Evolutionary conservation across 768 basidiomycete species (phyloP), one percentile per base, ranked within the genome.

Genomic region (Paxillus ammoniavirescens): DNA sequence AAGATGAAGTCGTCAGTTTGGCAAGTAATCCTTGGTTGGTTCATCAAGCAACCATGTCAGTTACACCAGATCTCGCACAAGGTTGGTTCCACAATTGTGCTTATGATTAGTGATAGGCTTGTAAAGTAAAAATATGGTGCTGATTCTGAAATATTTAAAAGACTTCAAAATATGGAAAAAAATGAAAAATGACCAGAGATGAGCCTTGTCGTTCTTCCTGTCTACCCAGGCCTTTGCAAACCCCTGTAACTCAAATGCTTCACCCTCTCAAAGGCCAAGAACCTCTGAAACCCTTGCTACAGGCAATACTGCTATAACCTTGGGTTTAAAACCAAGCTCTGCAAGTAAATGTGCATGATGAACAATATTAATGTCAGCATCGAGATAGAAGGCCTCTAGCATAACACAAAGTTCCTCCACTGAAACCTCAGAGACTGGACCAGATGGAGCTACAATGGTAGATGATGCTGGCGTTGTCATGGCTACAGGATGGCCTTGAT

Each of bases 1-100:
- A 60, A 43, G 13, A 49, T 49, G 42, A 58, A 40, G 53, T 31
- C 3, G 17, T 30, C 1, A 5, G 23, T 4, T 7, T 10, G 14
- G 31, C 41, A 21, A 42, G 23, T 21, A 15, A 17, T 10, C 62
- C 60, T 7, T 65, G 61, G 59, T 41, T 65, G 8, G 60, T 67
- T 51, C 50, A 60, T 35, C 62, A 67, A 43, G 64, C 61, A 12
- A n/a, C 35, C 0, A 43, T 49, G 37, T 36, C 59, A 26, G 48
- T 67, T 4, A 65, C 56, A 26, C 8, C 50, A 28, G 54, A 62
- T 28, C 55, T 52, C 57, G 59, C 58, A 28, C 46, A 53, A 30
- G 66, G 59, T 7, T 67, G 62, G 60, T 59, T 67, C 49, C 38
- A 45, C 23, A 65, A 65, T 42, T 65, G 56, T 53, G 63, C 63